A percentile compares a stretch with the other conserved stretches of the same genome.
Conservation (phyloP, 75 land plant genomes). For the Pinus albicaulis region DNA sequence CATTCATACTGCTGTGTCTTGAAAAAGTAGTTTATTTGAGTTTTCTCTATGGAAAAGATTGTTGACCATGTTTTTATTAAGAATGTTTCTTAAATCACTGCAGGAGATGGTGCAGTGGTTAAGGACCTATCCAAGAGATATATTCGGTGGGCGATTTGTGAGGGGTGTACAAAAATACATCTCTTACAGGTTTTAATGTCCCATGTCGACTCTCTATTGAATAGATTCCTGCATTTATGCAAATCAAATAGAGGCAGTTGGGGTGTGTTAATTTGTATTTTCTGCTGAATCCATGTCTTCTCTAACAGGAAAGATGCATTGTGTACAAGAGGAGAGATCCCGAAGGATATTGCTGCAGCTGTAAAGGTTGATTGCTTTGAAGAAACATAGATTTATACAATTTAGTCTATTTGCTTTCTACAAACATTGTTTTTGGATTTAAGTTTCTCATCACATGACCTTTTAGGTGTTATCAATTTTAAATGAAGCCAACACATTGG, state of each 20-base stretch:
- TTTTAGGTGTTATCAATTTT: constrained; percentile 31
- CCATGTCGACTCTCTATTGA: background rate
- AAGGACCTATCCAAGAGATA: constrained; percentile 27
- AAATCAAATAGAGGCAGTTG: background rate
- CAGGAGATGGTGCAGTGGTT: constrained; percentile 34
- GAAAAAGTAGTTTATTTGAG: background rate
- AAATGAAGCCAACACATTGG: constrained; percentile 30
- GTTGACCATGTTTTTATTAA: background rate
- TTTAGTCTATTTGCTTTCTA: background rate
- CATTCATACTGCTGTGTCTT: background rate
- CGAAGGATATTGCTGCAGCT: constrained; percentile 26
- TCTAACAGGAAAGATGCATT: constrained; percentile 20
- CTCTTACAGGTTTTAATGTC: constrained; percentile 24
- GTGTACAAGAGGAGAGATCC: constrained; percentile 16
- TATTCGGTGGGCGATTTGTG: constrained; percentile 45
- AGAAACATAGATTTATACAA: background rate
- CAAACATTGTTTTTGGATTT: background rate
- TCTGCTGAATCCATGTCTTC: background rate
- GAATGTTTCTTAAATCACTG: background rate
- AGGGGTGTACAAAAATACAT: constrained; percentile 32
- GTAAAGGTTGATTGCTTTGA: constrained; percentile 16
- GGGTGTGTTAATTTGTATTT: background rate
- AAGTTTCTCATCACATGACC: background rate
- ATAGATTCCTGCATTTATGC: background rate
- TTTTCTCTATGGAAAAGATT: background rate